Conservation (phyloP, 78 protist species). For the Guillardia theta region DNA sequence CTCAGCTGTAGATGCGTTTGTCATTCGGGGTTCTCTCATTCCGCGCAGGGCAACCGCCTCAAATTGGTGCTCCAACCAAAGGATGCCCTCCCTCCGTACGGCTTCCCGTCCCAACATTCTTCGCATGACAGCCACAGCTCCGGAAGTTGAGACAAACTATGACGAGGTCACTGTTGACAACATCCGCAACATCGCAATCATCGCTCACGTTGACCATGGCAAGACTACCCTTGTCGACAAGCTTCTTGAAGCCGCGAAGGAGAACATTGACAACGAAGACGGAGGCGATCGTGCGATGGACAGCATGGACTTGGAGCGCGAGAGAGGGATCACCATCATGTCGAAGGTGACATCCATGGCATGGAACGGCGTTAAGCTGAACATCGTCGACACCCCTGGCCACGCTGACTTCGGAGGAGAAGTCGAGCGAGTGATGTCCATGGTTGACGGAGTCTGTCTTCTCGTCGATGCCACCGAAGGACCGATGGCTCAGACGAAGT, state of each 20-base stretch:
- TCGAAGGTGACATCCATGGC: not conserved
- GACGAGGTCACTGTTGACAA: too few species aligned
- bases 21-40: too few species aligned
- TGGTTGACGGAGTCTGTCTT: slow-evolving; percentile 85
- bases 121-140: too few species aligned
- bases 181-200: slow-evolving; percentile 10
- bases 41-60: too few species aligned
- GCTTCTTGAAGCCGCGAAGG: not conserved
- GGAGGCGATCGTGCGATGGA: slow-evolving; percentile 8
- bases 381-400: slow-evolving; percentile 35
- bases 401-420: slow-evolving; percentile 44
- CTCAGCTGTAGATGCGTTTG: too few species aligned
- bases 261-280: not conserved
- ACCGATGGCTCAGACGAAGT: slow-evolving; percentile 87
- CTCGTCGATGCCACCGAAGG: slow-evolving; percentile 93
- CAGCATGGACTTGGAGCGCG: slow-evolving; percentile 6
- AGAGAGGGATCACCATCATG: slow-evolving; percentile 23
- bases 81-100: too few species aligned
- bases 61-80: too few species aligned
- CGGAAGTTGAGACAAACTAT: too few species aligned
- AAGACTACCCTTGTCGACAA: slow-evolving; percentile 42
- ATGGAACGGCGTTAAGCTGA: not conserved
- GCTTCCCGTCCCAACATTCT: too few species aligned
- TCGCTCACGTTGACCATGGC: slow-evolving; percentile 49
- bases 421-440: slow-evolving; percentile 74